Base-by-base conservation (phyloP, 192 early-diverging fungal genomes). In the Coemansia sp. region DNA sequence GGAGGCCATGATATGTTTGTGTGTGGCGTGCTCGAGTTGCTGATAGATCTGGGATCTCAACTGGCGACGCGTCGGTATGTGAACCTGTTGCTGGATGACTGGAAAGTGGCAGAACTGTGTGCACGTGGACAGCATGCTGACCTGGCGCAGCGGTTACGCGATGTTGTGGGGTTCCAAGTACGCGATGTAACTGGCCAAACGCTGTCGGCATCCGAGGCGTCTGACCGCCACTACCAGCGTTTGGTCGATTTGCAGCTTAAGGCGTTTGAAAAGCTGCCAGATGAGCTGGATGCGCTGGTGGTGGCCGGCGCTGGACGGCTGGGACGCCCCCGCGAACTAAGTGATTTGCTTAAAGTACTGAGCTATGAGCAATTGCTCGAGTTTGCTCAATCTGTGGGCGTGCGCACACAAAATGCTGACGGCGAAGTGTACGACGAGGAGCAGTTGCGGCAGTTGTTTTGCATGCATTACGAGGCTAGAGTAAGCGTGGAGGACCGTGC, bases 1-100 rank as follows among this genome's bases (percentile, higher is more conserved):
- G 32, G 32, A 35, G 32, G 6, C 1, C 25, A 55, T 2, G 15
- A 25, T 8, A 65, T 67, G 22, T 94, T 91, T 57, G 82, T 81
- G 56, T 87, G 87, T 32, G 83, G 91, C 21, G 87, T 89, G 56
- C 59, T 96, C 10, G 94, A 97, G 75, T 85, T 99, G 17, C 63
- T 99, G 45, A 90, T 94, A 10, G 92, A 94, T 62, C 72, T 99
- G 8, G 87, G 90, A 58, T 85, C 92, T 15, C 96, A 97, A 76
- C 74, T 98, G 56, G 87, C 95, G 4, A 98, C 96, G 2, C 89
- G 96, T n/a, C 87, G 96, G 37, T 94, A 85, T 60, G 86, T 97
- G 52, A 87, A 90, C 65, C 76, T 86, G 2, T 55, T 99, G 5
- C 62, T 99, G 15, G 80, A 87, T 9, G 97, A 99, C 63, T 88